Conservation (phyloP, 2,329 filamentous ascomycete genomes). For the Cercospora zeina region DNA sequence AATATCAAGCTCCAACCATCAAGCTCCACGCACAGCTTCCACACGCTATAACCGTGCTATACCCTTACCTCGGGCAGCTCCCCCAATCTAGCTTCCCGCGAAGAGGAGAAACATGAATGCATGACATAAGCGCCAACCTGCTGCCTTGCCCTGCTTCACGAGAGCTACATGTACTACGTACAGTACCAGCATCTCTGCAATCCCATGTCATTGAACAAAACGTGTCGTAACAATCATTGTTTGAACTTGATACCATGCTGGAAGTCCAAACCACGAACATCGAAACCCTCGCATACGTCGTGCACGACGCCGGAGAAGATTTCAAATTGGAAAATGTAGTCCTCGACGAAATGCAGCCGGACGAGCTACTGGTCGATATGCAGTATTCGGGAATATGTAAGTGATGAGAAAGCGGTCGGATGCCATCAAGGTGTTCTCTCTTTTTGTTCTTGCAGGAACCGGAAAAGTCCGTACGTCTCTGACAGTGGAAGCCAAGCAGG, state of each 20-base stretch:
- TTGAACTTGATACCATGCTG: background rate
- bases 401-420: background rate
- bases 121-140: background rate
- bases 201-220: background rate
- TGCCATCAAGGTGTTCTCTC: background rate
- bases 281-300: conserved; percentile 19
- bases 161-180: no score
- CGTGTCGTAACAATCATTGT: background rate
- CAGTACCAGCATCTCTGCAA: no score
- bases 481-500: background rate
- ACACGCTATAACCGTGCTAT: no score
- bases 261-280: background rate
- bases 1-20: background rate
- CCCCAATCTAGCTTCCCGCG: background rate
- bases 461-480: background rate
- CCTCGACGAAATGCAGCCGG: conserved; percentile 24
- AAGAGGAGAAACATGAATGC: background rate
- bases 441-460: no score
- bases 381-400: conserved; percentile 30
- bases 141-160: background rate
- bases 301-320: conserved; percentile 23
- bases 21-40: background rate
- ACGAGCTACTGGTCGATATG: conserved; percentile 30
- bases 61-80: background rate
- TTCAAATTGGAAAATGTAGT: conserved; percentile 28